Evolutionary conservation across 139 green algal species (phyloP), one percentile per base, ranked within the genome.

Genomic region (Ulvella scutata): DNA sequence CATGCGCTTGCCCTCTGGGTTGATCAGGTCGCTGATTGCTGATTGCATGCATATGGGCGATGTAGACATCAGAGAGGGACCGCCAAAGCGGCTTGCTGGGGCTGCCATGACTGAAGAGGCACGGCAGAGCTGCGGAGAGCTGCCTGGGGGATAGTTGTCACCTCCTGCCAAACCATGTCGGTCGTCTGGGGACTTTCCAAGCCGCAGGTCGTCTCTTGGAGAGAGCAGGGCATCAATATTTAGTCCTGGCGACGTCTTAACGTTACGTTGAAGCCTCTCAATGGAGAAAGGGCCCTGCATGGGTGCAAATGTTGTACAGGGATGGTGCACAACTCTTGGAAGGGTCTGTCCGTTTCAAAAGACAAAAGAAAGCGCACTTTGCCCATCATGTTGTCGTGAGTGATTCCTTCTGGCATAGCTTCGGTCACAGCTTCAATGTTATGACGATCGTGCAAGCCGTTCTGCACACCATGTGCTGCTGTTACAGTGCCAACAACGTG

Each of bases 11-110:
- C 51, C 33, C n/a, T 67, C 51, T 13, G 51, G 51, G 51, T 67
- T 67, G 51, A 67, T 36, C 9, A 67, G 51, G 51, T 67, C 51
- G 51, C 51, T 67, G 51, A 67, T n/a, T 10, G 51, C 51, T n/a
- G 51, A 67, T 67, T 67, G 51, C 51, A 67, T 67, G 2, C 51
- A 67, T 26, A 67, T 67, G n/a, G 51, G 51, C n/a, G 51, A 67
- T 6, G 51, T 67, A 6, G 51, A 36, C n/a, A 67, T n/a, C 51
- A 67, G 51, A n/a, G 51, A 67, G 0, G 51, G 51, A 6, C 10
- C 51, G 51, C 13, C 51, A 26, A n/a, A n/a, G n/a, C n/a, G 31
- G 51, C n/a, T 67, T n/a, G 40, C 17, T 17, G 51, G 51, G n/a
- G 33, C 33, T 26, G 51, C n/a, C 13, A 67, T n/a, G 13, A 26